Conservation (phyloP, 352 stramenopile species). For the Pythium periplocum region DNA sequence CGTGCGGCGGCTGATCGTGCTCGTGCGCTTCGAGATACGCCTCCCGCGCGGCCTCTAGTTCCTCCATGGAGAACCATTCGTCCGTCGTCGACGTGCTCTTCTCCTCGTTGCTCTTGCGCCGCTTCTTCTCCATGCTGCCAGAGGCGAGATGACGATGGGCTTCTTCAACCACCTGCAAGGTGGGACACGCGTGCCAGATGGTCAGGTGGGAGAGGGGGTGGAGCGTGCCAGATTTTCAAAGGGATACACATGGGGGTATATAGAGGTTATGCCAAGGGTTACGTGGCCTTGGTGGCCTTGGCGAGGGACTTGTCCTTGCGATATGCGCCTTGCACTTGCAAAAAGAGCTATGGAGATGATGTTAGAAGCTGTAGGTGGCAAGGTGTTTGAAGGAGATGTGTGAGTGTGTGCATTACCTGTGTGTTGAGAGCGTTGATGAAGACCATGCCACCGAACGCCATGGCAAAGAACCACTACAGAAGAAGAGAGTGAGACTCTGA, state of each 20-base stretch:
- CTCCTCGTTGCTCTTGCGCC: conserved; percentile 14
- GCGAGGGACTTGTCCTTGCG: conserved; percentile 32
- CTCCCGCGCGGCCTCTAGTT: conserved; percentile 63
- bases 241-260: too few relatives aligned
- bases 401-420: conserved; percentile 22
- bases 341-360: conserved; percentile 11
- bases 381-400: too few relatives aligned
- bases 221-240: too few relatives aligned
- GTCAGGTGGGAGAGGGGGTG: too few relatives aligned
- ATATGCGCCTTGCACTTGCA: conserved; percentile 44
- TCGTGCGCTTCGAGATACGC: conserved; percentile 77
- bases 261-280: not conserved
- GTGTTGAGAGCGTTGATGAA: conserved; percentile 69
- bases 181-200: too few relatives aligned
- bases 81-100: conserved; percentile 12
- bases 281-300: conserved; percentile 7
- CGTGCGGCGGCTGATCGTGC: conserved; percentile 53
- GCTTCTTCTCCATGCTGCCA: conserved; percentile 18
- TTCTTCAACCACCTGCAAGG: conserved; percentile 12
- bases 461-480: conserved; percentile 48
- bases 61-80: conserved; percentile 73
- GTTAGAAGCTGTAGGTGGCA: too few relatives aligned
- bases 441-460: conserved; percentile 71
- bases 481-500: not conserved
- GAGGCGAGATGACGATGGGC: not conserved